Conservation (phyloP, 2,329 filamentous ascomycete genomes). For the Aspergillus thermomutatus region DNA sequence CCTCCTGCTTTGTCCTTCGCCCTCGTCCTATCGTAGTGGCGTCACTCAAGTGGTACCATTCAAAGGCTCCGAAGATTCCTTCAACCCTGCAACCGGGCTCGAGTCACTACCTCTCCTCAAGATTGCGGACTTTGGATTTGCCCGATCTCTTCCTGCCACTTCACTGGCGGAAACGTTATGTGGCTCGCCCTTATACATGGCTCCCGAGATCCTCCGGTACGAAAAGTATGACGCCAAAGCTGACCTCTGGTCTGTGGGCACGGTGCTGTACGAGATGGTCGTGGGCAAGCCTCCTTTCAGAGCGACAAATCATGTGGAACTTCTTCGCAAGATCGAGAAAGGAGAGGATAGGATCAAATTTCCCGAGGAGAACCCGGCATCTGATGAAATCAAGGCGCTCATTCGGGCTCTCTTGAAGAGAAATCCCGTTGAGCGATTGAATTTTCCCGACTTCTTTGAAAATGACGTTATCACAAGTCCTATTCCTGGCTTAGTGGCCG, state of each 20-base stretch:
- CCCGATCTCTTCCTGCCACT: constrained; percentile 82
- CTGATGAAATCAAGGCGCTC: constrained; percentile 72
- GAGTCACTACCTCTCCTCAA: constrained; percentile 91
- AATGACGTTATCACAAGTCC: constrained; percentile 68
- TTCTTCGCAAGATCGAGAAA: constrained; percentile 86
- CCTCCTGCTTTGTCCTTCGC: constrained; percentile 80
- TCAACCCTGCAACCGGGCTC: constrained; percentile 77
- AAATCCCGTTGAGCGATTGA: constrained; percentile 78
- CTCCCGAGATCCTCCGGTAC: constrained; percentile 93
- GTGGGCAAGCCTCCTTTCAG: constrained; percentile 86
- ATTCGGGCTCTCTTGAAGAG: constrained; percentile 80
- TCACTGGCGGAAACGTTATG: constrained; percentile 94
- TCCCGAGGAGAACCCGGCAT: constrained; percentile 67
- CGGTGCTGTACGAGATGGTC: constrained; percentile 93
- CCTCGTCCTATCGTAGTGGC: constrained; percentile 63
- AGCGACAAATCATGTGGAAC: constrained; percentile 89
- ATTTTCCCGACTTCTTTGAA: constrained; percentile 80
- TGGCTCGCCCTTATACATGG: constrained; percentile 97
- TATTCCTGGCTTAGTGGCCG: constrained; percentile 77
- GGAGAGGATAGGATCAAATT: constrained; percentile 84
- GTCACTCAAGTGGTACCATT: constrained; percentile 64
- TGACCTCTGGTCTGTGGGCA: constrained; percentile 96
- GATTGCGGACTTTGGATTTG: constrained; percentile 98
- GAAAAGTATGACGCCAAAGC: constrained; percentile 97
- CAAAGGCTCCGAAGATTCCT: constrained; percentile 74